Evolutionary conservation across 345 rosid species (phyloP).

Genomic region (Litchi chinensis): DNA sequence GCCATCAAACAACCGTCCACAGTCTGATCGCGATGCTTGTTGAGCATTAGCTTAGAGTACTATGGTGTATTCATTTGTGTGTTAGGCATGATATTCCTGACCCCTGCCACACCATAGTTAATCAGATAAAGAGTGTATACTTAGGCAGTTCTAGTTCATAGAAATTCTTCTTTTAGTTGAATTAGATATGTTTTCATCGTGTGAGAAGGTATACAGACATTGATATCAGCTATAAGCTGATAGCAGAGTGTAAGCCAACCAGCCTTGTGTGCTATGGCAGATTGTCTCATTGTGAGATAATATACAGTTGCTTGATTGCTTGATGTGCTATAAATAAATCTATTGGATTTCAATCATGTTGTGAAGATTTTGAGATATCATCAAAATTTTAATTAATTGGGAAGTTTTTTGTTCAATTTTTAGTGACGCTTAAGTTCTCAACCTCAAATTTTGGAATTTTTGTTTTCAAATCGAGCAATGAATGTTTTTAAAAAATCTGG

Average conservation of each 20-base stretch:
- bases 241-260: conserved; percentile 24
- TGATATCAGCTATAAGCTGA: conserved; percentile 20
- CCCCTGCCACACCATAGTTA: conserved; percentile 55
- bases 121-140: conserved; percentile 35
- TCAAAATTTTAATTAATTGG: too few relatives aligned
- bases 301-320: conserved; percentile 29
- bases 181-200: conserved; percentile 10
- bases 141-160: conserved; percentile 24
- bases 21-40: conserved; percentile 62
- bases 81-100: conserved; percentile 51
- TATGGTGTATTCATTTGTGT: conserved; percentile 48
- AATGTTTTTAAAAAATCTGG: too few relatives aligned
- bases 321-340: conserved; percentile 23
- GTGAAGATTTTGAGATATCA: not conserved
- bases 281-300: conserved; percentile 19
- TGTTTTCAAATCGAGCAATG: too few relatives aligned
- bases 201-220: conserved; percentile 22
- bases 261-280: conserved; percentile 18
- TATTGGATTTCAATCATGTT: not conserved
- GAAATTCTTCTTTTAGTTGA: conserved; percentile 30
- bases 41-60: conserved; percentile 34
- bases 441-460: too few relatives aligned
- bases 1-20: conserved; percentile 72
- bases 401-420: too few relatives aligned
- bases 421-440: too few relatives aligned